phyloP scores from a whole-genome alignment of 768 basidiomycete species.

The Suillus discolor region DNA sequence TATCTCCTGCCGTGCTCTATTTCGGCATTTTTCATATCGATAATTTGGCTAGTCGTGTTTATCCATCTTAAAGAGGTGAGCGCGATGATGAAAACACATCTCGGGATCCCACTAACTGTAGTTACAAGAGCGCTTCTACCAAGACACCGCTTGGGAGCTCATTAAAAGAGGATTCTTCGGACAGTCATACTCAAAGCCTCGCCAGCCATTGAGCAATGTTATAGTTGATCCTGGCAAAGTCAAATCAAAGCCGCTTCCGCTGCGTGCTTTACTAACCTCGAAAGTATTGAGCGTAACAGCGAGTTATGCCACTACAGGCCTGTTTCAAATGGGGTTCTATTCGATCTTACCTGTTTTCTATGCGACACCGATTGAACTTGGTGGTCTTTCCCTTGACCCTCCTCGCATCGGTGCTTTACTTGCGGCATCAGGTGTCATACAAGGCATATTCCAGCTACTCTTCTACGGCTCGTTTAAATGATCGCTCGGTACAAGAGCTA shows the following conservation, averaged over 20 bases:
- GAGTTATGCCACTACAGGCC: conserved; percentile 63
- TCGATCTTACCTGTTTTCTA: conserved; percentile 41
- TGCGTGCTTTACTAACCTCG: conserved; percentile 51
- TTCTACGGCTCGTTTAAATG: conserved; percentile 61
- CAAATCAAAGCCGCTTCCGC: conserved; percentile 37
- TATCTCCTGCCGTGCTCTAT: conserved; percentile 75
- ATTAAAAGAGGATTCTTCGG: neutral
- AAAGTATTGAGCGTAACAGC: conserved; percentile 57
- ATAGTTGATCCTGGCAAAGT: neutral
- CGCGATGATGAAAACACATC: neutral
- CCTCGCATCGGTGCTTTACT: conserved; percentile 32
- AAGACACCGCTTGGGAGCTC: neutral
- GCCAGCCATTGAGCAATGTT: neutral
- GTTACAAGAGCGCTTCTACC: neutral
- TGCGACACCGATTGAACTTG: conserved; percentile 31
- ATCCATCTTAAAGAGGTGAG: conserved; percentile 58
- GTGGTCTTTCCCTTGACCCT: conserved; percentile 29
- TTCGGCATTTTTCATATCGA: conserved; percentile 52
- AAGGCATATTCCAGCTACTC: conserved; percentile 55
- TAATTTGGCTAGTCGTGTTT: conserved; percentile 52
- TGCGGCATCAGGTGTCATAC: conserved; percentile 24
- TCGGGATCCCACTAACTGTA: neutral
- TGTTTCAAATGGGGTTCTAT: conserved; percentile 65
- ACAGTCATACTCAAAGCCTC: neutral
- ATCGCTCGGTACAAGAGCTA: conserved; percentile 50